Percentiles rank a stretch among this genome's conserved stretches.
Conservation (phyloP, 169 alveolate genomes). For the Theileria luwenshuni region DNA sequence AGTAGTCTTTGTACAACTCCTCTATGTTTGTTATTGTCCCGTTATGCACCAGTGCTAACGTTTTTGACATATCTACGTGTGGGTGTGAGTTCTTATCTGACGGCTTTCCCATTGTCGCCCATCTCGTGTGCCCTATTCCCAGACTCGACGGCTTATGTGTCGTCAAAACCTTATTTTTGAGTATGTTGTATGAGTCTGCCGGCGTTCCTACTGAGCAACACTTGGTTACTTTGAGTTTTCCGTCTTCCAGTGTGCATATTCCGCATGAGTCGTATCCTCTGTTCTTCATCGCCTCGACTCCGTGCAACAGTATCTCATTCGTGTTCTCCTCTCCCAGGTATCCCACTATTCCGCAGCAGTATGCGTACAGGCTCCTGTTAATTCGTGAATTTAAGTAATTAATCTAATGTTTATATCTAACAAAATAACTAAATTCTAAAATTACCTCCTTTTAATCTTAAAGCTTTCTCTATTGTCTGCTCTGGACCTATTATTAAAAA, state of each 20-base stretch:
- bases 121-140: constrained; percentile 98
- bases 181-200: constrained; percentile 83
- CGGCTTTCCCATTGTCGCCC: constrained; percentile 98
- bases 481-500: background rate
- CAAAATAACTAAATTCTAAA: background rate
- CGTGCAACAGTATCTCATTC: constrained; percentile 80
- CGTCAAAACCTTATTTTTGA: constrained; percentile 71
- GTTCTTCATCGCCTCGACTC: constrained; percentile 87
- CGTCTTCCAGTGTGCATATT: constrained; percentile 83
- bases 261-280: constrained; percentile 97
- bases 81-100: constrained; percentile 98
- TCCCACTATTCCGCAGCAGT: constrained; percentile 90
- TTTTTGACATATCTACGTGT: constrained; percentile 88
- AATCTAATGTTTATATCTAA: no score
- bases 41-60: constrained; percentile 93
- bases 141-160: constrained; percentile 82
- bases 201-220: constrained; percentile 71
- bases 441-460: constrained; percentile 6
- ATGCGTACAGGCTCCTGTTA: constrained; percentile 14
- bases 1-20: constrained; percentile 42
- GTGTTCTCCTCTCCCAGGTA: constrained; percentile 85
- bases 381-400: no score
- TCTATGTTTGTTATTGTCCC: constrained; percentile 85
- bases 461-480: background rate
- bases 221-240: constrained; percentile 83